Evolutionary conservation across 805 yeast genomes (phyloP).

Genomic region (Ogataea pilisensis): DNA sequence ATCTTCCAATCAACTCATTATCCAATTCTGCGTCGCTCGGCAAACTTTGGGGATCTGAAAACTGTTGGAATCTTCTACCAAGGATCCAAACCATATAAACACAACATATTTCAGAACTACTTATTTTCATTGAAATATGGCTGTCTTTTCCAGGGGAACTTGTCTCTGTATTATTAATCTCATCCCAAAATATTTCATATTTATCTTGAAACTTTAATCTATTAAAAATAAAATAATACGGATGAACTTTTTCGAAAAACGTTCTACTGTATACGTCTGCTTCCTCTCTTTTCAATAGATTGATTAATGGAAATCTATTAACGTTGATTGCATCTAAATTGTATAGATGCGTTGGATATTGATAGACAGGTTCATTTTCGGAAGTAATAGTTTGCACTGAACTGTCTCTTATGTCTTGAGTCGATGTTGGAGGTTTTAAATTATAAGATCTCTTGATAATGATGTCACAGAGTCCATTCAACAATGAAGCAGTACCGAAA

Average conservation of each 20-base stretch:
- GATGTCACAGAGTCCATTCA: conserved; percentile 40
- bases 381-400: conserved; percentile 33
- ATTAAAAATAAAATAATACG: conserved; percentile 40
- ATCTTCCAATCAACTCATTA: conserved; percentile 28
- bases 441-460: conserved; percentile 36
- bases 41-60: conserved; percentile 23
- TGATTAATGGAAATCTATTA: conserved; percentile 37
- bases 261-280: conserved; percentile 34
- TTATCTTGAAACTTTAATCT: conserved; percentile 29
- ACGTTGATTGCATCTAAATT: conserved; percentile 29
- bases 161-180: conserved; percentile 17
- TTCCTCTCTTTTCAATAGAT: conserved; percentile 30
- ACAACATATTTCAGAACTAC: conserved; percentile 37
- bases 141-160: conserved; percentile 3
- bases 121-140: conserved; percentile 19
- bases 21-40: conserved; percentile 21
- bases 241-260: conserved; percentile 42
- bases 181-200: conserved; percentile 39
- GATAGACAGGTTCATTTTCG: conserved; percentile 32
- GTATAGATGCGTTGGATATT: conserved; percentile 32
- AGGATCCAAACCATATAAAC: conserved; percentile 45
- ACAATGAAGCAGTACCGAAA: conserved; percentile 41
- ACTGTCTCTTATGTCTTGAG: conserved; percentile 30
- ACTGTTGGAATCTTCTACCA: conserved; percentile 32
- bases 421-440: conserved; percentile 32